Evolutionary conservation across 805 yeast genomes (phyloP).

Genomic region (Saccharomycopsis sp.): DNA sequence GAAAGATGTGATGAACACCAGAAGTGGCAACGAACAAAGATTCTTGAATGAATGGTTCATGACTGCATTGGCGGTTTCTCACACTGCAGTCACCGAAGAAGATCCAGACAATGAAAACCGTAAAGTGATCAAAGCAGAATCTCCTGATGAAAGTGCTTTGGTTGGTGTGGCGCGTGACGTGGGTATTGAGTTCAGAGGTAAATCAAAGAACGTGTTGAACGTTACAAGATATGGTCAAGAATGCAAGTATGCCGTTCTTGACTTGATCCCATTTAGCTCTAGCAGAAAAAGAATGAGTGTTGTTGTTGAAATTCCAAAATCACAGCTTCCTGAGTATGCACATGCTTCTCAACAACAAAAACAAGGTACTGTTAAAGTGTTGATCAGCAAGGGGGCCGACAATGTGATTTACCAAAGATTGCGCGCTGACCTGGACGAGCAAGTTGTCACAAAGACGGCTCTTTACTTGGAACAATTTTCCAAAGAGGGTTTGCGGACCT

Average conservation of each 20-base stretch:
- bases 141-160: conserved; percentile 77
- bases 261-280: conserved; percentile 56
- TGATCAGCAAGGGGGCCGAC: conserved; percentile 68
- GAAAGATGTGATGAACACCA: conserved; percentile 40
- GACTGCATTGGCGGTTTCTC: conserved; percentile 62
- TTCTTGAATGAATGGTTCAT: conserved; percentile 48
- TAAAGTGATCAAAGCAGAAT: conserved; percentile 61
- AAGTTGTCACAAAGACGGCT: conserved; percentile 47
- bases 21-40: conserved; percentile 32
- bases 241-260: conserved; percentile 40
- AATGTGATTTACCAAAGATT: conserved; percentile 50
- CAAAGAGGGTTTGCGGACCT: conserved; percentile 68
- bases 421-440: conserved; percentile 31
- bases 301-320: conserved; percentile 38
- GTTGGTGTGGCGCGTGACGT: conserved; percentile 70
- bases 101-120: conserved; percentile 29
- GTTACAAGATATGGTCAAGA: conserved; percentile 38
- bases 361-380: conserved; percentile 37
- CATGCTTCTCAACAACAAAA: conserved; percentile 5
- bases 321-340: conserved; percentile 19
- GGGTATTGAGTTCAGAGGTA: conserved; percentile 54
- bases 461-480: conserved; percentile 61
- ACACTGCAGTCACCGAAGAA: conserved; percentile 59
- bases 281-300: conserved; percentile 75
- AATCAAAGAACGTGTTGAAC: conserved; percentile 40